phyloP scores from a whole-genome alignment of 1,284 basidiomycete genomes.

The Marasmius tenuissimus region DNA sequence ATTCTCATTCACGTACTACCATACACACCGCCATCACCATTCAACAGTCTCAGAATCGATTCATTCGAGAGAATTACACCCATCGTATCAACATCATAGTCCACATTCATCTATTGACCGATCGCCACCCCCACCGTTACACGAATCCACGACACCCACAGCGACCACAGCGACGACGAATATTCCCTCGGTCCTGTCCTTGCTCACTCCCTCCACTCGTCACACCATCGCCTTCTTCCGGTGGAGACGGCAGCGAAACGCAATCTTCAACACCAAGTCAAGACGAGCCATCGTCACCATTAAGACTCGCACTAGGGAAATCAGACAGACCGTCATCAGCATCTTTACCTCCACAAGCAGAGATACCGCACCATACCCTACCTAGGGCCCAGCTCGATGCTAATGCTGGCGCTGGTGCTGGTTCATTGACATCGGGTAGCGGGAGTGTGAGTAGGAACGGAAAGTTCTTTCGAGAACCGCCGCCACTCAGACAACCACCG shows the following conservation, averaged over 20 bases:
- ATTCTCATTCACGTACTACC: not conserved
- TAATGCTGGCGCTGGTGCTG: too few species aligned
- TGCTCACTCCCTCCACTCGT: constrained; percentile 16
- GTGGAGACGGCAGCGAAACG: too few species aligned
- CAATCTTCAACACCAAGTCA: not conserved
- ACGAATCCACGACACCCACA: not conserved
- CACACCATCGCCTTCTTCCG: not conserved
- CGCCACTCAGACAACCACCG: constrained; percentile 59
- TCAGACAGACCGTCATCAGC: constrained; percentile 44
- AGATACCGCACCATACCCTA: constrained; percentile 41
- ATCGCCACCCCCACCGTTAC: not conserved
- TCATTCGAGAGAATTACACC: too few species aligned
- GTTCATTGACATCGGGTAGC: constrained; percentile 1
- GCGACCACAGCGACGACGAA: not conserved
- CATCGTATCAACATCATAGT: not conserved
- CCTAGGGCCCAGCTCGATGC: constrained; percentile 23
- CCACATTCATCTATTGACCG: not conserved
- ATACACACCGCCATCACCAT: not conserved
- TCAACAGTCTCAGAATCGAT: too few species aligned
- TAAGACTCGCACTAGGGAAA: not conserved
- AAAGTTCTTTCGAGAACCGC: constrained; percentile 13
- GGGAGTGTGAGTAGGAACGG: not conserved
- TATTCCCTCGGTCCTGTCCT: constrained; percentile 12
- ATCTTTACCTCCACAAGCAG: constrained; percentile 44
- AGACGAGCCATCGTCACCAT: not conserved